Percentiles rank a stretch among this genome's conserved stretches.
Evolutionary conservation across 352 stramenopile species (phyloP).

Genomic region (Phytopythium ostracodes): DNA sequence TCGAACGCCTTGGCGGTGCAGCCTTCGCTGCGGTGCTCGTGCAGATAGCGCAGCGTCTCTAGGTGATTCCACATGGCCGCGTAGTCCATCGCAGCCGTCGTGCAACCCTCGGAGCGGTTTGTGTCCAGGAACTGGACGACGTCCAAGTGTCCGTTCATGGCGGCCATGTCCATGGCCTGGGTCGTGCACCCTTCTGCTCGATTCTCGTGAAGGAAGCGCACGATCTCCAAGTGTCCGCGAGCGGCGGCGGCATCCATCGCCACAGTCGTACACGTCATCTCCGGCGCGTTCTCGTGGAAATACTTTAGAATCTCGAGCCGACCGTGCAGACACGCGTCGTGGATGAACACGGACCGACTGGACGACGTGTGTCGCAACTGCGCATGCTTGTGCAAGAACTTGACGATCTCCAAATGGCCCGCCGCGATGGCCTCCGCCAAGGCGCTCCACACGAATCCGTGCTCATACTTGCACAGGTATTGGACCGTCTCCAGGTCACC

Average conservation of each 20-base stretch:
- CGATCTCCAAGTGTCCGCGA: constrained; percentile 19
- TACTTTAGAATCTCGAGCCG: constrained; percentile 30
- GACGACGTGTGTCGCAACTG: constrained; percentile 34
- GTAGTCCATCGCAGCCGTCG: constrained; percentile 54
- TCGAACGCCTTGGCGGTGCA: constrained; percentile 48
- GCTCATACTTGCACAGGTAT: constrained; percentile 33
- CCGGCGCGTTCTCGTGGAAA: constrained; percentile 20
- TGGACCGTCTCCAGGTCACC: constrained; percentile 45
- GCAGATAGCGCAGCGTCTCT: constrained; percentile 42
- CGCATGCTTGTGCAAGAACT: constrained; percentile 39
- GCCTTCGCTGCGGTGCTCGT: constrained; percentile 46
- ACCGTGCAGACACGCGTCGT: constrained; percentile 27
- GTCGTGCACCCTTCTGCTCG: constrained; percentile 26
- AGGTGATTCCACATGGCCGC: constrained; percentile 36
- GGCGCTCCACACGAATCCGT: constrained; percentile 53
- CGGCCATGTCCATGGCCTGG: constrained; percentile 22
- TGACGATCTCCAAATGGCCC: constrained; percentile 43
- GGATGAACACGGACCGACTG: constrained; percentile 40
- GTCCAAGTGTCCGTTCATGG: constrained; percentile 22
- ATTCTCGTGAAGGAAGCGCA: constrained; percentile 24
- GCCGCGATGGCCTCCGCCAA: constrained; percentile 42
- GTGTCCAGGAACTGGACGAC: constrained; percentile 27
- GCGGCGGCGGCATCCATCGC: constrained; percentile 29
- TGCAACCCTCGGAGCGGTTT: constrained; percentile 32
- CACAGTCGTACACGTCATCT: constrained; percentile 20